A percentile compares a stretch with the other conserved stretches of the same genome.
Conservation (phyloP, 2,329 filamentous ascomycete genomes). For the Sporothrix curviconia region DNA sequence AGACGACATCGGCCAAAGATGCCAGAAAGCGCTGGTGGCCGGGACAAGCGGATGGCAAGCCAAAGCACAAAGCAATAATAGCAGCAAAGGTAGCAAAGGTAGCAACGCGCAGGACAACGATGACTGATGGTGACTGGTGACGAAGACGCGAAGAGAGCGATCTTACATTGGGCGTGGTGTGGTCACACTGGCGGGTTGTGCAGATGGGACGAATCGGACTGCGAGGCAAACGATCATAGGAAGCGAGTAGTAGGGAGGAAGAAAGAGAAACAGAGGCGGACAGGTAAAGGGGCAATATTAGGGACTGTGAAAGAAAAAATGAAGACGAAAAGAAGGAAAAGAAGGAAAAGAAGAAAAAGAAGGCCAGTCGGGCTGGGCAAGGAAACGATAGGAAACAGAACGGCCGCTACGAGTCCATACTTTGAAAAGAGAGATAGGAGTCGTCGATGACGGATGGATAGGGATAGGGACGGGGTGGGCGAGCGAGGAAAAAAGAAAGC, state of each 20-base stretch:
- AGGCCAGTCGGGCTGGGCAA: background rate
- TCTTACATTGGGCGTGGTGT: background rate
- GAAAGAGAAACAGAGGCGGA: background rate
- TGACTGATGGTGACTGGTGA: too few relatives aligned
- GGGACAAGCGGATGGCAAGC: background rate
- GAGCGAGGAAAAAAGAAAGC: background rate
- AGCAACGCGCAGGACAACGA: too few relatives aligned
- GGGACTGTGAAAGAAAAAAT: background rate
- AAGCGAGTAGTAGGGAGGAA: background rate
- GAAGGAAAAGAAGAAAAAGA: background rate
- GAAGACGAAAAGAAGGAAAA: background rate
- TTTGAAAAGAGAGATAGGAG: background rate
- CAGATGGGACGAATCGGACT: too few relatives aligned
- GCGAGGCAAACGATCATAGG: background rate
- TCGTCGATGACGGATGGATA: background rate
- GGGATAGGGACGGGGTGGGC: background rate
- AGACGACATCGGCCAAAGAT: background rate
- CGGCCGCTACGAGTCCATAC: too few relatives aligned
- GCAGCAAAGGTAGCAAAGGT: too few relatives aligned
- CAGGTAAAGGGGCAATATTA: too few relatives aligned
- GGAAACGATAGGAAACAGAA: background rate
- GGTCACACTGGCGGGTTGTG: too few relatives aligned
- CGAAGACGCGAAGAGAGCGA: too few relatives aligned
- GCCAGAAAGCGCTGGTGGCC: background rate
- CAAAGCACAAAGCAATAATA: too few relatives aligned